These are phyloP conservation scores for Cordyceps cicadae DNA, from an alignment of 2,329 filamentous ascomycete genomes.

Conservation along the genomic window DNA sequence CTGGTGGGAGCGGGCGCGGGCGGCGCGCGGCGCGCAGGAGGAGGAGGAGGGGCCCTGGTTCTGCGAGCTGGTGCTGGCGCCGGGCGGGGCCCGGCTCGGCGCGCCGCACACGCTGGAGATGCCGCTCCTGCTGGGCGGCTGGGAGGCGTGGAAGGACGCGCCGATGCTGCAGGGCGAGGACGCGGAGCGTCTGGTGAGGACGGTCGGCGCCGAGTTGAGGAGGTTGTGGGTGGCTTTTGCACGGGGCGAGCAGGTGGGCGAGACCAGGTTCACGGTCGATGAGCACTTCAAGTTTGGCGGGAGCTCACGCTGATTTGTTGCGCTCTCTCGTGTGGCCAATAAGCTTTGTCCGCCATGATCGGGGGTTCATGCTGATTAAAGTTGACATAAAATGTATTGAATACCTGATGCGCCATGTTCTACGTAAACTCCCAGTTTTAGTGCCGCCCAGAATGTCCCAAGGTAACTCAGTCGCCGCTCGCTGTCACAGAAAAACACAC, in stretches of 20 bases:
- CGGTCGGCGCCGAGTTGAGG: constrained; percentile 11
- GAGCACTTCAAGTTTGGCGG: background rate
- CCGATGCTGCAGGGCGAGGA: constrained; percentile 14
- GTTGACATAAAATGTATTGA: background rate
- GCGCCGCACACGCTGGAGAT: constrained; percentile 15
- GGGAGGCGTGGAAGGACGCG: constrained; percentile 15
- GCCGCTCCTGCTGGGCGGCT: constrained; percentile 14
- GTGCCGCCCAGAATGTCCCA: background rate
- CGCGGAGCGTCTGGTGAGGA: constrained; percentile 3
- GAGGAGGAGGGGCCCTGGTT: constrained; percentile 3
- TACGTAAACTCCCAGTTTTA: background rate
- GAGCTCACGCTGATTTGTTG: no score
- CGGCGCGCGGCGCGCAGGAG: background rate
- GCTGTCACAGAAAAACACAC: background rate
- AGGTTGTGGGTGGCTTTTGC: constrained; percentile 15
- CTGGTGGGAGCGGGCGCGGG: constrained; percentile 1
- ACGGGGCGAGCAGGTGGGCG: background rate
- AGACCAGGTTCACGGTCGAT: constrained; percentile 6
- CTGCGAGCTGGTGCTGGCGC: constrained; percentile 9
- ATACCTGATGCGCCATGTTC: background rate
- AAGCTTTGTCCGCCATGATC: no score
- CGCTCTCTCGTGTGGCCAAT: no score
- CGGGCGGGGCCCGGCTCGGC: constrained; percentile 7
- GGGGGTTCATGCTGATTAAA: no score
- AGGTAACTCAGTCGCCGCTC: background rate